phyloP scores from a whole-genome alignment of 129 eudicot species.

The Erigeron canadensis region DNA sequence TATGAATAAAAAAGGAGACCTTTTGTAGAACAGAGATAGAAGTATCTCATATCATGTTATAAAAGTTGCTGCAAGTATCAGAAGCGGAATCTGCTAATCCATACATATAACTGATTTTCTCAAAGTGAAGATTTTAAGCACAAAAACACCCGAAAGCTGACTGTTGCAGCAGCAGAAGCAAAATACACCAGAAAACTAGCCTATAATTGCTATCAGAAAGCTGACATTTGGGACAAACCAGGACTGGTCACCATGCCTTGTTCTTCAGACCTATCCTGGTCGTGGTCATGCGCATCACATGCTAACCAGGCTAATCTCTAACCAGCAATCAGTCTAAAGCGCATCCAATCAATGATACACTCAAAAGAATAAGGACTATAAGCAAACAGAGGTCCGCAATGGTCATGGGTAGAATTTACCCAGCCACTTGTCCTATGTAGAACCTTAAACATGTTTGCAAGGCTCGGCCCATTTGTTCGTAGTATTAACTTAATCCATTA shows the following conservation, averaged over 20 bases:
- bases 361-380: not conserved
- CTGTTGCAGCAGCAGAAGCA: too few relatives aligned
- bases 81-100: too few relatives aligned
- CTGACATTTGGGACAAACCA: not conserved
- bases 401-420: not conserved
- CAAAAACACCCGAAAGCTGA: too few relatives aligned
- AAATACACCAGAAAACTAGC: too few relatives aligned
- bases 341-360: not conserved
- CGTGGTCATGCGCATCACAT: not conserved
- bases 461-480: constrained; percentile 10
- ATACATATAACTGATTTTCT: too few relatives aligned
- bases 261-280: too few relatives aligned
- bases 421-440: not conserved
- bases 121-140: too few relatives aligned
- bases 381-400: not conserved
- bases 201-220: not conserved
- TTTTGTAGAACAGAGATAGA: too few relatives aligned
- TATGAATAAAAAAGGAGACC: too few relatives aligned
- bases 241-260: not conserved
- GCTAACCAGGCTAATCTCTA: not conserved
- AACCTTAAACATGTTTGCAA: not conserved
- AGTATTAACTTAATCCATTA: not conserved
- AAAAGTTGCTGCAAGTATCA: too few relatives aligned
- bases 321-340: not conserved
- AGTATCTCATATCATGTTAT: too few relatives aligned